phyloP scores from a whole-genome alignment of 345 rosid species.

The Eucalyptus cloeziana region DNA sequence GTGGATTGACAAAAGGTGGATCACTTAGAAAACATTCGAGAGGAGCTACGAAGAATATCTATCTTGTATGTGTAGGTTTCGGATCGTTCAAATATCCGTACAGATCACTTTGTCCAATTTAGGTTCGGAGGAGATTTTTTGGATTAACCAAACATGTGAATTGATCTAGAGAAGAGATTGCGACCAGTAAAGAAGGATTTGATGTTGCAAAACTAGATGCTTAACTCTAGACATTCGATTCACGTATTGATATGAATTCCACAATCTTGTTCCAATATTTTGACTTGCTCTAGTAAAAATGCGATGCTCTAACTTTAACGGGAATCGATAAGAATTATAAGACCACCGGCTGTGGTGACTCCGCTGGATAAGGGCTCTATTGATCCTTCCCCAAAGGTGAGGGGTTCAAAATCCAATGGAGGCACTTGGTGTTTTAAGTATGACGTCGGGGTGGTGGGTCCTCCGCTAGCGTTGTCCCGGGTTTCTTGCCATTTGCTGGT shows the following conservation, averaged over 20 bases:
- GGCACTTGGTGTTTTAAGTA: no score
- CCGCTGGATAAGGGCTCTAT: no score
- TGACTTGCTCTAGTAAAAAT: not conserved
- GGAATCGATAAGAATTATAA: not conserved
- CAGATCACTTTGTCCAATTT: not conserved
- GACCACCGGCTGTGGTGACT: no score
- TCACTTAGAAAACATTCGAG: not conserved
- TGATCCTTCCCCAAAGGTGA: no score
- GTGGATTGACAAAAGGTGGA: not conserved
- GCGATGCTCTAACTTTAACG: rapidly evolving
- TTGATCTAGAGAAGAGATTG: not conserved
- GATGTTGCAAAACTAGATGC: not conserved
- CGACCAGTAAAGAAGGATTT: not conserved
- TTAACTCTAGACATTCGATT: not conserved
- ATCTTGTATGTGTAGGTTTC: not conserved
- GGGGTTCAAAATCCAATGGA: no score
- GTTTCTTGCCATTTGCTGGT: no score
- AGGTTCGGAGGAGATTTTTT: no score
- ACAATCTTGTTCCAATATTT: not conserved
- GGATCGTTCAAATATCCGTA: not conserved
- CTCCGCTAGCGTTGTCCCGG: no score
- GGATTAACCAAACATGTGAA: not conserved
- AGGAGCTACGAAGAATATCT: not conserved
- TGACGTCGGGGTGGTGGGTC: no score
- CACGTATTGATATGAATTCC: not conserved